Percentiles rank a stretch among this genome's conserved stretches.
These are phyloP conservation scores for Fraxinus xanthoxyloides DNA, from an alignment of 305 asterid species.

Conservation along the genomic window DNA sequence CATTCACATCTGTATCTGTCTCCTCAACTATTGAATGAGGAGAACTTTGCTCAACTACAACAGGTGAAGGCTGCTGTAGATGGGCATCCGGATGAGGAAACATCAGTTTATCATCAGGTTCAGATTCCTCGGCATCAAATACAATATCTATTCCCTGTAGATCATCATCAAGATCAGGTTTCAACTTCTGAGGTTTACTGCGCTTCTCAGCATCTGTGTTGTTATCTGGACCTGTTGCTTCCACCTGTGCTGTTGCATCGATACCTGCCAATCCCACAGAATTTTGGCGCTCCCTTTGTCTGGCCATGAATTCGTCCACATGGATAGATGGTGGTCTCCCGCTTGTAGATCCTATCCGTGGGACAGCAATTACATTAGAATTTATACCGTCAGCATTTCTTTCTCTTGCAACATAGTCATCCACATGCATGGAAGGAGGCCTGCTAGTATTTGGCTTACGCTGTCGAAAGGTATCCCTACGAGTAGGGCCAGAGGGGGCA, in stretches of 20 bases:
- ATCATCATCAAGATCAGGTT: slow-evolving; percentile 80
- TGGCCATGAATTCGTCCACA: slow-evolving; percentile 95
- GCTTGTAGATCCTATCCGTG: slow-evolving; percentile 70
- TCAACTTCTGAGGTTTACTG: slow-evolving; percentile 52
- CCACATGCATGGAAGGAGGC: slow-evolving; percentile 98
- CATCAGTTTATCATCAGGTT: slow-evolving; percentile 82
- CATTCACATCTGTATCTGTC: not conserved
- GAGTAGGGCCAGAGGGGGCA: slow-evolving; percentile 69
- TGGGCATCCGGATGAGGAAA: slow-evolving; percentile 80
- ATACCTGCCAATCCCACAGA: slow-evolving; percentile 38
- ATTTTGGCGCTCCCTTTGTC: slow-evolving; percentile 88
- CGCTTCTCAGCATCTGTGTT: slow-evolving; percentile 50
- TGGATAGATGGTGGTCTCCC: slow-evolving; percentile 96
- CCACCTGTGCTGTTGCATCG: slow-evolving; percentile 48
- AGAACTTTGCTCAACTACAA: slow-evolving; percentile 53
- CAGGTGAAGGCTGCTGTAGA: slow-evolving; percentile 51
- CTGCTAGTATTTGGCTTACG: slow-evolving; percentile 99
- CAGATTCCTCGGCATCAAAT: slow-evolving; percentile 86
- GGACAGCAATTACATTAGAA: slow-evolving; percentile 79
- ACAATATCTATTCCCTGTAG: slow-evolving; percentile 87
- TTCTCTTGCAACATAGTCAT: slow-evolving; percentile 96
- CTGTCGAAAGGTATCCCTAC: slow-evolving; percentile 90
- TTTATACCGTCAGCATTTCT: slow-evolving; percentile 77
- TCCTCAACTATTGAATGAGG: slow-evolving; percentile 35
- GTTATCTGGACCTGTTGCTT: slow-evolving; percentile 45